Percentiles rank a stretch among this genome's conserved stretches.
Evolutionary conservation across 2,329 filamentous ascomycete genomes (phyloP).

Genomic region (Helotiales sp.): DNA sequence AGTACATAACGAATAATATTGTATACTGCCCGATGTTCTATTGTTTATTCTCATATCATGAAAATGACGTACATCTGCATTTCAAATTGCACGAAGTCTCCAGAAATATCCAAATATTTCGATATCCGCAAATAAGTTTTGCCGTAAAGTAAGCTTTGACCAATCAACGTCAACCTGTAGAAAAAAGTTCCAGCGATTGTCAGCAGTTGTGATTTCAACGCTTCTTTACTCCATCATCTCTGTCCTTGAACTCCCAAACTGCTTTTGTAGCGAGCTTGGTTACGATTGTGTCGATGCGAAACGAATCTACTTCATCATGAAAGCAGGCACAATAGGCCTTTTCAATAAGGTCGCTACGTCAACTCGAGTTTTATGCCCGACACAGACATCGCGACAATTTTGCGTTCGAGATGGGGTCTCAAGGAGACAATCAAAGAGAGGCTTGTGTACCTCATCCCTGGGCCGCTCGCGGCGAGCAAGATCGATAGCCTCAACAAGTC

Average conservation of each 20-base stretch:
- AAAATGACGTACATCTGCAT: no score
- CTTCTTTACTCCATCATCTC: neutral
- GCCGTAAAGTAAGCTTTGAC: neutral
- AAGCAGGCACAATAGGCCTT: conserved; percentile 32
- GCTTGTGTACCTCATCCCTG: conserved; percentile 17
- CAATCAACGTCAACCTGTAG: neutral
- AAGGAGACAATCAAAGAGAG: conserved; percentile 22
- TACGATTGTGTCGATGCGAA: conserved; percentile 19
- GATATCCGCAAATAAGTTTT: neutral
- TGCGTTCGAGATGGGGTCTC: conserved; percentile 18
- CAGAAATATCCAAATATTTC: neutral
- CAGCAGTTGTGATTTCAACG: neutral
- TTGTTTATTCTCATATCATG: no score
- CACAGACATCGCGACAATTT: conserved; percentile 26
- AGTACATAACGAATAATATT: no score
- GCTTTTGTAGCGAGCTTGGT: neutral
- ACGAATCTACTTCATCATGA: conserved; percentile 28
- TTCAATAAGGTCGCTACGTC: conserved; percentile 33
- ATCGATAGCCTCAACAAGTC: neutral
- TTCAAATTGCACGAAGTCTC: no score
- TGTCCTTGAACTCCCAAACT: neutral
- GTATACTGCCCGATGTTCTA: no score
- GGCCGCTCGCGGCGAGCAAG: conserved; percentile 10
- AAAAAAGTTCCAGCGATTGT: neutral
- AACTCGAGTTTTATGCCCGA: conserved; percentile 29